These are phyloP conservation scores for Mychonastes homosphaera DNA, from an alignment of 139 green algal species.

Conservation along the genomic window DNA sequence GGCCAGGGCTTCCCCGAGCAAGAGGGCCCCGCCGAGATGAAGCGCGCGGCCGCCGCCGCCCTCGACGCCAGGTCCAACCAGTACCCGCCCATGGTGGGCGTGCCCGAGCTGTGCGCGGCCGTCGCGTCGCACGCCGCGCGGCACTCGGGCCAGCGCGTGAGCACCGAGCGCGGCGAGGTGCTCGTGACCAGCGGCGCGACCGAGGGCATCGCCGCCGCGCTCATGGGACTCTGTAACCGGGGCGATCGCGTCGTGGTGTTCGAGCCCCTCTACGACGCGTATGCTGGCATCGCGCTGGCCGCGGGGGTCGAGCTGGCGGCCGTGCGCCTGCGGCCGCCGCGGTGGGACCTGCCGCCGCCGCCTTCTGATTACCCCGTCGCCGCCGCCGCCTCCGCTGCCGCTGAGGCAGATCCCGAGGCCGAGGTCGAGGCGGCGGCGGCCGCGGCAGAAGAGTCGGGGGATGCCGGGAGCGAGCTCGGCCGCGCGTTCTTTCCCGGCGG, in stretches of 20 bases:
- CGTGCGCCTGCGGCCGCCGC: slow-evolving; percentile 27
- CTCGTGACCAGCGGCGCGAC: slow-evolving; percentile 68
- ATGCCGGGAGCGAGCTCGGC: too few species aligned
- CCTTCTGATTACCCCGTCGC: not conserved
- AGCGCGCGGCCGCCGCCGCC: slow-evolving; percentile 24
- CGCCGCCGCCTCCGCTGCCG: too few species aligned
- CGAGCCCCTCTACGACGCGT: slow-evolving; percentile 67
- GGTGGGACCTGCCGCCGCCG: slow-evolving; percentile 38
- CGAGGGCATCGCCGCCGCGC: slow-evolving; percentile 58
- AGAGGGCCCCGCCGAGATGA: slow-evolving; percentile 64
- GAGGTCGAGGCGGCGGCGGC: slow-evolving; percentile 30
- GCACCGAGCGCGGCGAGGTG: slow-evolving; percentile 43
- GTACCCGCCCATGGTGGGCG: slow-evolving; percentile 50
- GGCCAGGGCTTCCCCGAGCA: slow-evolving; percentile 65
- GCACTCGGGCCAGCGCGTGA: slow-evolving; percentile 29
- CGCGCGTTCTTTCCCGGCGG: too few species aligned
- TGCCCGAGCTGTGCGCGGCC: slow-evolving; percentile 57
- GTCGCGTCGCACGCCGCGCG: slow-evolving; percentile 45
- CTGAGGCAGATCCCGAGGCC: not conserved
- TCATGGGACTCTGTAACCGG: slow-evolving; percentile 63
- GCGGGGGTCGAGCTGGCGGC: slow-evolving; percentile 30
- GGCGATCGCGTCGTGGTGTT: slow-evolving; percentile 78
- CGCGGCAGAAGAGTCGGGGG: too few species aligned
- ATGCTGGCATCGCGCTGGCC: slow-evolving; percentile 35
- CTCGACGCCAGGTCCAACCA: slow-evolving; percentile 11